Conservation (phyloP, 306 rosid genomes). For the Prinsepia uniflora region DNA sequence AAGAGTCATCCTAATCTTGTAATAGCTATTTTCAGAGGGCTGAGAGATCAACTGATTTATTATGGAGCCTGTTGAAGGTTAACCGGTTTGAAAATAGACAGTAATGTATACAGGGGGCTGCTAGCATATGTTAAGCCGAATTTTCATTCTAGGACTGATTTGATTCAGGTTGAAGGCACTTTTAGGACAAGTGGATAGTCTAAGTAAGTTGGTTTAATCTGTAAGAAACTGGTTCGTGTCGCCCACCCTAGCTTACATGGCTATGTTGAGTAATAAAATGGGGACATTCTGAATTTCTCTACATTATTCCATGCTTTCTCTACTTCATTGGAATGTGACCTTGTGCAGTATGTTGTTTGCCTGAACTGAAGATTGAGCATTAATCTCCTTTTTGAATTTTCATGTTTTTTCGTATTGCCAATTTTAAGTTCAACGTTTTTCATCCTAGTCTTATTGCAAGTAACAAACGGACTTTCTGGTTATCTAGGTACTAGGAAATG, state of each 20-base stretch:
- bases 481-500: constrained; percentile 94
- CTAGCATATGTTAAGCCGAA: background rate
- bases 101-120: background rate
- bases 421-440: background rate
- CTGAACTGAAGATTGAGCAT: background rate
- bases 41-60: background rate
- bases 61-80: background rate
- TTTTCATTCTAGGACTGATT: background rate
- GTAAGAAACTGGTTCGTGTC: background rate
- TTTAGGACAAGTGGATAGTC: background rate
- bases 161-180: background rate
- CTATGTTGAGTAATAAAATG: background rate
- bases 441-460: background rate
- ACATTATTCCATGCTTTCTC: background rate
- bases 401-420: background rate
- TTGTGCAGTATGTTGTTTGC: background rate
- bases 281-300: background rate
- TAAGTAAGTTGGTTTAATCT: background rate
- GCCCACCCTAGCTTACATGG: background rate
- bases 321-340: background rate
- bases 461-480: constrained; percentile 23
- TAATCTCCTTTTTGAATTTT: too few relatives aligned
- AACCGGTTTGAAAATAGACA: background rate
- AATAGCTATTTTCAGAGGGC: background rate
- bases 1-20: background rate